These are phyloP conservation scores for Geotrichum europaeum DNA, from an alignment of 1,139 yeast species.

Conservation along the genomic window DNA sequence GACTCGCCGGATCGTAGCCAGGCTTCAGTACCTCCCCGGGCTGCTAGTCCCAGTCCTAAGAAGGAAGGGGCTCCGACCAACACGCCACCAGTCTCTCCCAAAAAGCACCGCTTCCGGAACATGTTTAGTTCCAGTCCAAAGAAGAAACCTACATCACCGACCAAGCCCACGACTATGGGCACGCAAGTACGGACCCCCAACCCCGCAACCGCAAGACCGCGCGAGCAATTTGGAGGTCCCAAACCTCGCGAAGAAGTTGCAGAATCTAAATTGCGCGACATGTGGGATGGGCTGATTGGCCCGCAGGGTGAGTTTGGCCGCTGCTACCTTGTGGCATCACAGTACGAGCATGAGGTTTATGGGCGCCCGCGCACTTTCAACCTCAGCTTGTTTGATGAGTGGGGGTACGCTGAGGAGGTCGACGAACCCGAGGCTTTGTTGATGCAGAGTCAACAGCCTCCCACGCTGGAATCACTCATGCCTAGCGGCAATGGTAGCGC, in stretches of 20 bases:
- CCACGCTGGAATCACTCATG: constrained; percentile 7
- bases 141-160: constrained; percentile 15
- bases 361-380: constrained; percentile 51
- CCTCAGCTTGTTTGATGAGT: constrained; percentile 70
- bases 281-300: constrained; percentile 49
- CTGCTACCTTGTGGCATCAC: constrained; percentile 61
- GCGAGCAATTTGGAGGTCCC: background rate
- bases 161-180: constrained; percentile 1
- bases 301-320: constrained; percentile 85
- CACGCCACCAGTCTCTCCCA: constrained; percentile 10
- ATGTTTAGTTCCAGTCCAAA: constrained; percentile 21
- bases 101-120: constrained; percentile 13
- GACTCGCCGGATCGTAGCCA: background rate
- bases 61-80: background rate
- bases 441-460: background rate
- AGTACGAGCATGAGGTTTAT: constrained; percentile 52
- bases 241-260: background rate
- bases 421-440: constrained; percentile 3
- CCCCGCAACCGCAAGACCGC: background rate
- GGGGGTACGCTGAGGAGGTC: constrained; percentile 42
- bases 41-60: background rate
- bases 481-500: constrained; percentile 14
- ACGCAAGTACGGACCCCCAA: background rate
- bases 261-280: constrained; percentile 20
- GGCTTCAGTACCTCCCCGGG: background rate